Percentiles rank a stretch among this genome's conserved stretches.
These are phyloP conservation scores for Candida buenavistaensis DNA, from an alignment of 1,139 yeast genomes.

Conservation along the genomic window DNA sequence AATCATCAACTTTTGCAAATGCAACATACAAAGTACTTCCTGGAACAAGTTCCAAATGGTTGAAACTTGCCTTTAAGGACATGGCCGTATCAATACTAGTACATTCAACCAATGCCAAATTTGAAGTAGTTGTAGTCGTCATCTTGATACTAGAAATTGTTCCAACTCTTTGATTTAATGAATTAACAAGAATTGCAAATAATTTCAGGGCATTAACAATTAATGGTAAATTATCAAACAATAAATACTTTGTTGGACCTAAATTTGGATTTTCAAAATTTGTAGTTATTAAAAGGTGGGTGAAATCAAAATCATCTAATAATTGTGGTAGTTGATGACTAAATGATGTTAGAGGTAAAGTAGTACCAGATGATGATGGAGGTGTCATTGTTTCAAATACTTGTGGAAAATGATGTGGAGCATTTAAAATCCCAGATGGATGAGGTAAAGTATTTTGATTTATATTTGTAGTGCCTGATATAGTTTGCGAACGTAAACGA, in stretches of 20 bases:
- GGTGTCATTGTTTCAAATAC: conserved; percentile 8
- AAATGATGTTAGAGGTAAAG: conserved; percentile 16
- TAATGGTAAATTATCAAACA: conserved; percentile 74
- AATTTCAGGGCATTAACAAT: conserved; percentile 38
- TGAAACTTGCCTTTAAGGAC: conserved; percentile 71
- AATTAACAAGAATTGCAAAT: conserved; percentile 32
- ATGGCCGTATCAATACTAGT: conserved; percentile 71
- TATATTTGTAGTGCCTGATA: conserved; percentile 36
- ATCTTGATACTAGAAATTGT: conserved; percentile 53
- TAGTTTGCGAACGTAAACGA: conserved; percentile 45
- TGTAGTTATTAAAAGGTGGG: conserved; percentile 46
- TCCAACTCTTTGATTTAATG: conserved; percentile 27
- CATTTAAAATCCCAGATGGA: conserved; percentile 1
- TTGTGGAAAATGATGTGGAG: conserved; percentile 13
- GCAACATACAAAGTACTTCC: conserved; percentile 67
- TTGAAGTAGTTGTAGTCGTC: conserved; percentile 38
- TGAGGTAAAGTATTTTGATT: conserved; percentile 17
- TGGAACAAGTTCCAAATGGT: conserved; percentile 78
- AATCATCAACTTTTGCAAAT: conserved; percentile 59
- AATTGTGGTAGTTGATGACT: conserved; percentile 17
- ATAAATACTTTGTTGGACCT: conserved; percentile 75
- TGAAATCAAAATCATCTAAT: conserved; percentile 57
- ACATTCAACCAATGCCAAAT: conserved; percentile 72
- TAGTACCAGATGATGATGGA: conserved; percentile 16
- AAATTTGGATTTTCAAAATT: conserved; percentile 66